phyloP scores from a whole-genome alignment of 306 rosid species.

The Cicer yamashitae region DNA sequence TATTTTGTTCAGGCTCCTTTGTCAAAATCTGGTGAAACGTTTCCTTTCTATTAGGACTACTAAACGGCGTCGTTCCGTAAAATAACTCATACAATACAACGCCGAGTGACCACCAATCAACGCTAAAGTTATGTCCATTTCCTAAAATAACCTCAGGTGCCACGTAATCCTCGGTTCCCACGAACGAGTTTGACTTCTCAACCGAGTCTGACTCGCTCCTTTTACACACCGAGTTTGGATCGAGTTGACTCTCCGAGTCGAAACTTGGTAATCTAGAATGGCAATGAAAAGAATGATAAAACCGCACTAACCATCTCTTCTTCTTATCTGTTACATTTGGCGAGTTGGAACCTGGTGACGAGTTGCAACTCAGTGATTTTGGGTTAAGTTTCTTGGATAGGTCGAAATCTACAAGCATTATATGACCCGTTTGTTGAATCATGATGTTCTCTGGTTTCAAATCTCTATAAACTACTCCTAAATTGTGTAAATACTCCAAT shows the following conservation, averaged over 20 bases:
- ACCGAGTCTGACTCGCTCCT: constrained; percentile 53
- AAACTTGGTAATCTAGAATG: constrained; percentile 44
- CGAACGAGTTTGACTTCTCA: constrained; percentile 87
- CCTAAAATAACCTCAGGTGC: constrained; percentile 86
- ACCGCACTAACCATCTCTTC: constrained; percentile 42
- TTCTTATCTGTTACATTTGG: background rate
- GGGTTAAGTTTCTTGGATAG: constrained; percentile 70
- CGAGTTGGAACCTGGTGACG: constrained; percentile 41
- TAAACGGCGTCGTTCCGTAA: constrained; percentile 80
- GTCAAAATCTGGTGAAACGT: constrained; percentile 67
- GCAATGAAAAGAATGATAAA: constrained; percentile 45
- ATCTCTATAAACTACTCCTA: constrained; percentile 86
- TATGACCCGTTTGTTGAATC: constrained; percentile 87
- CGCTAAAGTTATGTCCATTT: constrained; percentile 73
- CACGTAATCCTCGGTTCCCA: constrained; percentile 96
- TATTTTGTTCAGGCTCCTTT: constrained; percentile 53
- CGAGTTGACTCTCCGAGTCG: constrained; percentile 27
- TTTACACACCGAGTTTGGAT: background rate
- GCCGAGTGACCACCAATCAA: constrained; percentile 97
- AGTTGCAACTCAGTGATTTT: constrained; percentile 40
- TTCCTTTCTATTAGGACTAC: constrained; percentile 69
- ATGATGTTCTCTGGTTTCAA: constrained; percentile 89
- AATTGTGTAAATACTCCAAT: constrained; percentile 77
- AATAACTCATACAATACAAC: constrained; percentile 75
- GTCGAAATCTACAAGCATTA: constrained; percentile 94